Percentiles rank a stretch among this genome's conserved stretches.
Conservation (phyloP, 108 stramenopile genomes). For the Cyclotella atomus region DNA sequence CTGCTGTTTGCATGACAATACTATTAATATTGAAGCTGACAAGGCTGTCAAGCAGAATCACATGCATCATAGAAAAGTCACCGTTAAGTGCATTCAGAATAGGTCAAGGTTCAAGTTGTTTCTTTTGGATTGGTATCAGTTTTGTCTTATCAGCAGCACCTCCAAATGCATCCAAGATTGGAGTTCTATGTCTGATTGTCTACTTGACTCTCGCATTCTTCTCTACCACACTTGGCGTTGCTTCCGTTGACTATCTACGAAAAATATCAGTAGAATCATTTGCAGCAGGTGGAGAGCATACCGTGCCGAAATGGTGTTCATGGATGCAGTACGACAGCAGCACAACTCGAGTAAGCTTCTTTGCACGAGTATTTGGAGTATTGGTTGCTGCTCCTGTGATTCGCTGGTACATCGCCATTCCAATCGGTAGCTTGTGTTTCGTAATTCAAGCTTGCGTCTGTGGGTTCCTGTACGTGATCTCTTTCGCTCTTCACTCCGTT, state of each 20-base stretch:
- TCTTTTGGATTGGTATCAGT: constrained; percentile 15
- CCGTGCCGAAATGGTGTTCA: constrained; percentile 6
- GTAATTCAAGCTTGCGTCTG: constrained; percentile 8
- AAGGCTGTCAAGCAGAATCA: constrained; percentile 27
- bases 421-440: constrained; percentile 9
- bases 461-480: constrained; percentile 16
- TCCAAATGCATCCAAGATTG: constrained; percentile 16
- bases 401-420: constrained; percentile 17
- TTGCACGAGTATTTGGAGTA: constrained; percentile 19
- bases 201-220: constrained; percentile 18
- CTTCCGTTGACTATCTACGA: constrained; percentile 18
- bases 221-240: neutral
- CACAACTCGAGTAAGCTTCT: neutral
- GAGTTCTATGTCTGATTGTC: constrained; percentile 13
- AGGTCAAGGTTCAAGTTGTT: constrained; percentile 33
- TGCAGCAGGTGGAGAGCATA: neutral
- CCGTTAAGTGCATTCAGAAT: constrained; percentile 55
- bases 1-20: constrained; percentile 42
- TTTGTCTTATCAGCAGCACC: constrained; percentile 8
- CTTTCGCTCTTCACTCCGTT: constrained; percentile 19
- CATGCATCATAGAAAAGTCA: constrained; percentile 33
- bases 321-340: constrained; percentile 15
- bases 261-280: constrained; percentile 8
- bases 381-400: constrained; percentile 6
- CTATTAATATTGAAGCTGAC: constrained; percentile 36